phyloP scores from a whole-genome alignment of 306 rosid genomes.

The Sindora glabra region DNA sequence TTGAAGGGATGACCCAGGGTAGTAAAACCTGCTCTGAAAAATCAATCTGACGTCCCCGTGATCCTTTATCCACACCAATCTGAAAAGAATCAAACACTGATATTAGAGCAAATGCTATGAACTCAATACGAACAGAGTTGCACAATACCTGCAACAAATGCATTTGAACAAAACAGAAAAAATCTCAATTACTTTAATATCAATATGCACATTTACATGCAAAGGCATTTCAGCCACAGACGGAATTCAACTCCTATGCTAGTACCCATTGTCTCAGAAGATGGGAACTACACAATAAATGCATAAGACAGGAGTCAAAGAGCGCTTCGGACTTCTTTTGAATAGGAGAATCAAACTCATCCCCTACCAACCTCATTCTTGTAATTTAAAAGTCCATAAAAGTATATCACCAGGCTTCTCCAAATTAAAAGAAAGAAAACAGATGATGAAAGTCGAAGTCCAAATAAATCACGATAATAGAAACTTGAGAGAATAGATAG shows the following conservation, averaged over 20 bases:
- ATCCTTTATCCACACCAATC: slow-evolving; percentile 94
- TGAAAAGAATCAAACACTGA: slow-evolving; percentile 10
- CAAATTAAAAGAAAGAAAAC: slow-evolving; percentile 1
- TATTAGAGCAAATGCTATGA: neutral
- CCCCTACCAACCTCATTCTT: neutral
- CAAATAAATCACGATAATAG: neutral
- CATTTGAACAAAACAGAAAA: neutral
- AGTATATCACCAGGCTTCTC: neutral
- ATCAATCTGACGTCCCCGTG: slow-evolving; percentile 52
- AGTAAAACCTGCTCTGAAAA: slow-evolving; percentile 62
- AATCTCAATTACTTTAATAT: neutral
- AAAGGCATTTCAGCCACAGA: neutral
- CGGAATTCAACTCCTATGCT: neutral
- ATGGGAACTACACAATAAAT: neutral
- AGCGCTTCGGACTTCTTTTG: neutral
- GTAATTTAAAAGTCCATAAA: neutral
- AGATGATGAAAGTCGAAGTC: neutral
- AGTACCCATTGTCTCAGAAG: neutral
- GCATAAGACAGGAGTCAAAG: neutral
- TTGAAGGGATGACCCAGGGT: neutral
- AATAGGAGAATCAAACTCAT: neutral
- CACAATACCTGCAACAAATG: neutral
- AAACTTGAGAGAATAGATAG: neutral
- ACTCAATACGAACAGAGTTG: neutral
- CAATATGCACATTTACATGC: neutral